Evolutionary conservation across 1,284 basidiomycete species (phyloP).

Genomic region (Austropuccinia psidii): DNA sequence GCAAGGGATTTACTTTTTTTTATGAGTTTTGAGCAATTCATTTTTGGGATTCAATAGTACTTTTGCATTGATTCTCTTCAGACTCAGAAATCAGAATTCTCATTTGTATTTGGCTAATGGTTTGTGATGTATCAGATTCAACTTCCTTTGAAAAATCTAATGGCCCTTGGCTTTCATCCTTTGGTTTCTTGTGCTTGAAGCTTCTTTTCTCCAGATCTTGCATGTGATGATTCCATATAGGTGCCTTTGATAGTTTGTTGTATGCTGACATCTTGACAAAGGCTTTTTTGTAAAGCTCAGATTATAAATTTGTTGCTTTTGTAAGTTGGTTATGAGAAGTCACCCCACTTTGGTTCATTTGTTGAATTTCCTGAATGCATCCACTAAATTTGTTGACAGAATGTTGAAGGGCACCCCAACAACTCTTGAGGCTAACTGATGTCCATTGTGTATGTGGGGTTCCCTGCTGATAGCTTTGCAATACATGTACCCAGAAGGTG

Average conservation of each 20-base stretch:
- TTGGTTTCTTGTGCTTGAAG: not conserved
- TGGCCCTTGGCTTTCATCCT: too few relatives aligned
- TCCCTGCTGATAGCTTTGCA: not conserved
- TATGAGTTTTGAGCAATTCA: too few relatives aligned
- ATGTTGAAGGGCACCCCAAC: not conserved
- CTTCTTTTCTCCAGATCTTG: not conserved
- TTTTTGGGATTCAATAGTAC: too few relatives aligned
- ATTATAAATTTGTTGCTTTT: not conserved
- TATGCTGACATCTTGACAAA: not conserved
- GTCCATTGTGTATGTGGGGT: not conserved
- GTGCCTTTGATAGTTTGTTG: not conserved
- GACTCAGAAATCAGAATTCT: too few relatives aligned
- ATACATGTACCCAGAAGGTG: not conserved
- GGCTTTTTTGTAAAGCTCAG: not conserved
- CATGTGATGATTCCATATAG: not conserved
- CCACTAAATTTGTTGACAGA: not conserved
- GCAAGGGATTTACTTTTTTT: too few relatives aligned
- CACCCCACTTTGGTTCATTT: not conserved
- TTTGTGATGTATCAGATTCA: too few relatives aligned
- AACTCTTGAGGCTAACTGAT: not conserved
- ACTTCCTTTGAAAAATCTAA: too few relatives aligned
- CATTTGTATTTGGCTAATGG: too few relatives aligned
- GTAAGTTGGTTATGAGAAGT: not conserved
- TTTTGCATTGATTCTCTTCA: too few relatives aligned
- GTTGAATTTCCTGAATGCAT: not conserved